These are phyloP conservation scores for Phytophthora foliorum DNA, from an alignment of 352 stramenopile genomes.

Conservation along the genomic window DNA sequence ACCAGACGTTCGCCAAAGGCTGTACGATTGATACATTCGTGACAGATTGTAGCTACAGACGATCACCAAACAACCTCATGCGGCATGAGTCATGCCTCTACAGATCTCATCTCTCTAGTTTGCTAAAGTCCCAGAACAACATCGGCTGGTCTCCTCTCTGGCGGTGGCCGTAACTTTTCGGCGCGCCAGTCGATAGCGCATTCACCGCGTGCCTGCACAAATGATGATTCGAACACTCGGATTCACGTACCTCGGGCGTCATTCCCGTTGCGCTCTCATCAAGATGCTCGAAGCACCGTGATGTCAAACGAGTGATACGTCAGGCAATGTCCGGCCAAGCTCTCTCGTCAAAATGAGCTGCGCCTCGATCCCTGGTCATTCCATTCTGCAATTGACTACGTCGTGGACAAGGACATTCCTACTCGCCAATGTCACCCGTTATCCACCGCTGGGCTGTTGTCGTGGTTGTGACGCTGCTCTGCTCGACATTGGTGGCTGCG, in stretches of 20 bases:
- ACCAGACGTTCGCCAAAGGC: no score
- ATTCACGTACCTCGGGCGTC: neutral
- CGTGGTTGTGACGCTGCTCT: slow-evolving; percentile 13
- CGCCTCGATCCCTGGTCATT: neutral
- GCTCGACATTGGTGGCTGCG: neutral
- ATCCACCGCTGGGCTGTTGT: neutral
- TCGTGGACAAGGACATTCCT: neutral
- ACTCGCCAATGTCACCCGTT: neutral
- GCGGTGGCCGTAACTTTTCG: slow-evolving; percentile 3
- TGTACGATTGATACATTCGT: no score
- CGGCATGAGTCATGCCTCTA: slow-evolving; percentile 4
- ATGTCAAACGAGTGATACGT: slow-evolving; percentile 5
- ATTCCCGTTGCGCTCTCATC: neutral
- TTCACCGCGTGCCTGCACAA: neutral
- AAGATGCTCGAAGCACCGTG: slow-evolving; percentile 6
- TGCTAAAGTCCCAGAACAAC: neutral
- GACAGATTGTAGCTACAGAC: no score
- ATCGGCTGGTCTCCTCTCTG: slow-evolving; percentile 1
- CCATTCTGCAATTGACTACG: slow-evolving; percentile 24
- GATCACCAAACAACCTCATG: no score
- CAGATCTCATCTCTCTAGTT: neutral
- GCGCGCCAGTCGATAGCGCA: neutral
- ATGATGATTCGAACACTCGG: slow-evolving; percentile 13
- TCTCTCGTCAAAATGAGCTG: neutral
- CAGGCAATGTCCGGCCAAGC: neutral